Evolutionary conservation across 2,329 filamentous ascomycete species (phyloP), one percentile per base, ranked within the genome.

Genomic region (Paraphoma sp.): DNA sequence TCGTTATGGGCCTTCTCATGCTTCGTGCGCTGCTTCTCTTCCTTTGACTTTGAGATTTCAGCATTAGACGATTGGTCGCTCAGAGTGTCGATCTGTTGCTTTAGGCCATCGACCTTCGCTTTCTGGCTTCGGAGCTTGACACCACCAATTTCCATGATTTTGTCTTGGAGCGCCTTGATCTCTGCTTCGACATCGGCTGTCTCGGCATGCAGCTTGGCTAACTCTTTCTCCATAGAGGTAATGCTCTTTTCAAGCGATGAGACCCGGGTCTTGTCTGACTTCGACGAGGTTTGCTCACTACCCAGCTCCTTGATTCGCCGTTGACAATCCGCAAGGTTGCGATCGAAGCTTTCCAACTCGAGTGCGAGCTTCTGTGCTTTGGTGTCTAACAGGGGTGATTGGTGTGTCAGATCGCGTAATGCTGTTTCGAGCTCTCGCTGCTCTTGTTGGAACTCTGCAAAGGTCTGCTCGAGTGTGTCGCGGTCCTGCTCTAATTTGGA

Each of bases 61-160:
- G 95, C 91, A 51, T 86, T 89, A 4, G 93, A 96, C 38, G 92
- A 88, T 60, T 92, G 89, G 63, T 98, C 94, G 50, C 87, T 89
- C 57, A 96, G 84, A 11, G 88, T 86, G 46, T 89, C 83, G 53
- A 98, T 93, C 73, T 96, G 89, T 68, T 93, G 90, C 74, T 96
- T 97, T 62, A 76, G 81, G 6, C 88, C 86, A 73, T 98, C 94
- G 33, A 99, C 93, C 81, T 91, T 96, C 59, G 92, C 88, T 67
- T 95, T 93, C 74, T 99, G 94, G 16, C 89, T 86, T 53, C 95
- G 89, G 16, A 99, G 87, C 78, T 92, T 93, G 70, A 98, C 93
- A 78, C 95, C 95, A 71, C 95, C 95, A 61, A 97, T 89, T 77
- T 97, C 90, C 95, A 99, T 98, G 71, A 99, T 99, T 82, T 93